phyloP scores from a whole-genome alignment of 306 rosid genomes.

The Pyrus betulifolia region DNA sequence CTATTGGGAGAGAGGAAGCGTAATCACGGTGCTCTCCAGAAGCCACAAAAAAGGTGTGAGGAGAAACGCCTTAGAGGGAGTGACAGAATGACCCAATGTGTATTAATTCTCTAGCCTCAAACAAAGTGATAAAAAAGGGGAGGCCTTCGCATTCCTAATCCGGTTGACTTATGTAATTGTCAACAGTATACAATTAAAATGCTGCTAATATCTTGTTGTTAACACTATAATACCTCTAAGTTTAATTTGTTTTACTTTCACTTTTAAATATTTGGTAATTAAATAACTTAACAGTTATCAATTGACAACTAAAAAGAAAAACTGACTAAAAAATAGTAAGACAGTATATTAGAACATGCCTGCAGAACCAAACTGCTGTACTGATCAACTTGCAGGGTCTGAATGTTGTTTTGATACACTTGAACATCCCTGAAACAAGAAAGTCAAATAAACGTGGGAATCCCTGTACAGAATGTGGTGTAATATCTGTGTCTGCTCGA shows the following conservation, averaged over 20 bases:
- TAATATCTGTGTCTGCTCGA: constrained; percentile 28
- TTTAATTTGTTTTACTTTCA: too few species aligned
- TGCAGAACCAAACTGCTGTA: constrained; percentile 87
- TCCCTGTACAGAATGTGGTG: constrained; percentile 27
- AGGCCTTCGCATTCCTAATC: too few species aligned
- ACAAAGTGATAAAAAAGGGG: too few species aligned
- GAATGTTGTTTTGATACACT: constrained; percentile 35
- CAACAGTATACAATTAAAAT: background rate
- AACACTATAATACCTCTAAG: background rate
- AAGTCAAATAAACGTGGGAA: constrained; percentile 63
- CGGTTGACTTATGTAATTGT: background rate
- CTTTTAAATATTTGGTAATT: background rate
- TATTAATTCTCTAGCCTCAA: too few species aligned
- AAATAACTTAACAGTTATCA: background rate
- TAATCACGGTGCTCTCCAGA: too few species aligned
- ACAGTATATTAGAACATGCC: constrained; percentile 33
- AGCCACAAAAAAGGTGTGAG: too few species aligned
- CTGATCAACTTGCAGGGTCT: constrained; percentile 60
- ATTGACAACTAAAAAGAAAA: background rate
- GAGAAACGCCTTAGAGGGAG: too few species aligned
- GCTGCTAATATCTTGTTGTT: background rate
- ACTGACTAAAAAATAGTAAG: background rate
- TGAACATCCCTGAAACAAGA: constrained; percentile 55
- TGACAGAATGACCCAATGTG: too few species aligned
- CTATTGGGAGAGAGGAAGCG: too few species aligned